Conservation (phyloP, 2,329 filamentous ascomycete species). For the Colletotrichum noveboracense region DNA sequence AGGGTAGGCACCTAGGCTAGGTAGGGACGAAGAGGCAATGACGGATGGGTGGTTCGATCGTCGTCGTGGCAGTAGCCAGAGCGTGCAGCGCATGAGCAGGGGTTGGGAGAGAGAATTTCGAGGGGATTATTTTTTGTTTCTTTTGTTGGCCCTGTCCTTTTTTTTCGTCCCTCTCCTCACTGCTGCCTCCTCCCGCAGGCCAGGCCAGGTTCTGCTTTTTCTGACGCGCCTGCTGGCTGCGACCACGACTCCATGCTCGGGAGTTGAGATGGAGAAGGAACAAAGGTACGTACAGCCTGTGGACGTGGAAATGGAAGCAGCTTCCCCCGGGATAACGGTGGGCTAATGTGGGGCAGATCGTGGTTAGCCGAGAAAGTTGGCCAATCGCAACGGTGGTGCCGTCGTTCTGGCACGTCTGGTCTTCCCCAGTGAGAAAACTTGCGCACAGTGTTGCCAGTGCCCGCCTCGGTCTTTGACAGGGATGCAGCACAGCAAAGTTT, state of each 20-base stretch:
- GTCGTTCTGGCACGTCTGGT: not conserved
- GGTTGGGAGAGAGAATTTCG: not conserved
- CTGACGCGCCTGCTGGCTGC: not conserved
- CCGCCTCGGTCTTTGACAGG: not conserved
- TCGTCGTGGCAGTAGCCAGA: not conserved
- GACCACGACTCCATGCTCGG: not conserved
- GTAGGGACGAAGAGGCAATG: not conserved
- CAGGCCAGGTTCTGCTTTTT: not conserved
- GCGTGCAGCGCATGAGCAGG: not conserved
- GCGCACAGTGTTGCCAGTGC: not conserved
- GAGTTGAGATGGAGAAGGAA: conserved; percentile 4
- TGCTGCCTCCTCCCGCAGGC: not conserved
- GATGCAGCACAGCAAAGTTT: not conserved
- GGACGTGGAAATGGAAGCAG: not conserved
- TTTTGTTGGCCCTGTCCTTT: not conserved
- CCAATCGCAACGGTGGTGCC: not conserved
- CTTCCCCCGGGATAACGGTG: not conserved
- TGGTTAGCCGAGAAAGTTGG: not conserved
- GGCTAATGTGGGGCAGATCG: not conserved
- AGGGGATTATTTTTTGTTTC: not conserved
- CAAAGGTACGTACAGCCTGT: not conserved
- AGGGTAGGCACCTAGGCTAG: too few species aligned
- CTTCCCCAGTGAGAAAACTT: not conserved
- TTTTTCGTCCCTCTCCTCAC: not conserved
- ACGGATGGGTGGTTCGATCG: conserved; percentile 3